phyloP scores from a whole-genome alignment of 371 early-diverging fungal species.

The Saksenaea oblongispora region DNA sequence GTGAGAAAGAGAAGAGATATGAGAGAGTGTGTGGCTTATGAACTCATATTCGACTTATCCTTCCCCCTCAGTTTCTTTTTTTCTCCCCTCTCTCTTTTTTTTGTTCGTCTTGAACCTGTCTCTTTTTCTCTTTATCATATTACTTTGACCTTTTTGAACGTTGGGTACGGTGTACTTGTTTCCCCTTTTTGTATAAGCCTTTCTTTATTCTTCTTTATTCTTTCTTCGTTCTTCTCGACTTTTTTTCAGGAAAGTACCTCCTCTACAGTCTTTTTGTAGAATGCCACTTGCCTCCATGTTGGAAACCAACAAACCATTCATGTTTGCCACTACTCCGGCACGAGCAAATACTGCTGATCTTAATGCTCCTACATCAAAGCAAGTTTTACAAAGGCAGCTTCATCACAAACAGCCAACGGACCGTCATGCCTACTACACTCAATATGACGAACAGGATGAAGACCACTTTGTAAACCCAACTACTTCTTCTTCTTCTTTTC shows the following conservation, averaged over 20 bases:
- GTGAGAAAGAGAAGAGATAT: neutral
- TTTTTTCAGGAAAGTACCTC: neutral
- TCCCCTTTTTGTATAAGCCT: neutral
- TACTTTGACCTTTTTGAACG: neutral
- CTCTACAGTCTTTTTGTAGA: neutral
- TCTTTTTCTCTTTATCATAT: neutral
- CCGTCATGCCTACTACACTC: slow-evolving; percentile 3
- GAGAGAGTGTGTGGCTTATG: neutral
- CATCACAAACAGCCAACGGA: slow-evolving; percentile 2
- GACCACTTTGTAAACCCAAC: slow-evolving; percentile 8
- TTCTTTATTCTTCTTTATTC: neutral
- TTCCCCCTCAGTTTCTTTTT: slow-evolving; percentile 9
- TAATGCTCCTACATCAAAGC: slow-evolving; percentile 8
- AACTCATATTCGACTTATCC: neutral
- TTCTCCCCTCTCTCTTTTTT: neutral
- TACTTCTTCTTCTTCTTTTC: neutral
- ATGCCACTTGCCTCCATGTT: slow-evolving; percentile 33
- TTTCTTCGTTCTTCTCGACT: neutral
- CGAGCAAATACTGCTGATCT: slow-evolving; percentile 23
- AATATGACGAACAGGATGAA: neutral
- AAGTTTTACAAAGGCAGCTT: slow-evolving; percentile 12
- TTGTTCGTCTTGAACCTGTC: neutral
- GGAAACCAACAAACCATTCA: slow-evolving; percentile 28
- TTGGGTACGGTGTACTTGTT: neutral
- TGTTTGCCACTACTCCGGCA: slow-evolving; percentile 19